A percentile compares a stretch with the other conserved stretches of the same genome.
These are phyloP conservation scores for Crithidia acanthocephali DNA, from an alignment of 208 protist species.

Conservation along the genomic window DNA sequence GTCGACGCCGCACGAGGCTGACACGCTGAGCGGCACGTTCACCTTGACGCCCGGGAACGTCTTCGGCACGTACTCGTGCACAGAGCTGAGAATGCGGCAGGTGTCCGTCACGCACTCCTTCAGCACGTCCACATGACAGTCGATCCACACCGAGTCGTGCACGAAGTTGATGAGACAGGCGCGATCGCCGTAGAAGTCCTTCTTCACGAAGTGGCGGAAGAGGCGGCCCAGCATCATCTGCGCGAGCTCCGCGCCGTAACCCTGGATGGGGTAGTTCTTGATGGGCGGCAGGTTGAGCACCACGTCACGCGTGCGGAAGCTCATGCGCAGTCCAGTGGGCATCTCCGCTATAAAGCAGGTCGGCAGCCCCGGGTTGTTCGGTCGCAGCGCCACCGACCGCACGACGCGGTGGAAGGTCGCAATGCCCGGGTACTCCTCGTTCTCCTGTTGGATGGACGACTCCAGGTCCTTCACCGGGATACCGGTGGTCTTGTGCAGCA, in stretches of 20 bases:
- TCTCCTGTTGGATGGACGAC: slow-evolving; percentile 67
- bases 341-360: slow-evolving; percentile 83
- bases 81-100: slow-evolving; percentile 57
- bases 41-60: slow-evolving; percentile 77
- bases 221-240: slow-evolving; percentile 92
- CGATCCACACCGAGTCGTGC: slow-evolving; percentile 91
- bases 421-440: slow-evolving; percentile 83
- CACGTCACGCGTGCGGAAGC: slow-evolving; percentile 77
- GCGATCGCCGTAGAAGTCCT: slow-evolving; percentile 65
- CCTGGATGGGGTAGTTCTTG: slow-evolving; percentile 92
- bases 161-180: slow-evolving; percentile 89
- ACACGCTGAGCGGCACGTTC: slow-evolving; percentile 67
- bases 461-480: slow-evolving; percentile 76
- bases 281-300: slow-evolving; percentile 82
- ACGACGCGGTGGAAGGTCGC: slow-evolving; percentile 68
- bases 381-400: slow-evolving; percentile 73
- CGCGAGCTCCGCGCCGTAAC: slow-evolving; percentile 87
- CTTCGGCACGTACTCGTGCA: slow-evolving; percentile 76
- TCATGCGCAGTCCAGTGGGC: slow-evolving; percentile 80
- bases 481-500: slow-evolving; percentile 89
- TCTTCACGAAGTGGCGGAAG: slow-evolving; percentile 70
- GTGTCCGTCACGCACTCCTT: slow-evolving; percentile 68
- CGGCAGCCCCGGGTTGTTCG: slow-evolving; percentile 84
- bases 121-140: slow-evolving; percentile 86
- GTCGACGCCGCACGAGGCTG: slow-evolving; percentile 72